Conservation (phyloP, 257 asterid genomes). For the Cordia subcordata region DNA sequence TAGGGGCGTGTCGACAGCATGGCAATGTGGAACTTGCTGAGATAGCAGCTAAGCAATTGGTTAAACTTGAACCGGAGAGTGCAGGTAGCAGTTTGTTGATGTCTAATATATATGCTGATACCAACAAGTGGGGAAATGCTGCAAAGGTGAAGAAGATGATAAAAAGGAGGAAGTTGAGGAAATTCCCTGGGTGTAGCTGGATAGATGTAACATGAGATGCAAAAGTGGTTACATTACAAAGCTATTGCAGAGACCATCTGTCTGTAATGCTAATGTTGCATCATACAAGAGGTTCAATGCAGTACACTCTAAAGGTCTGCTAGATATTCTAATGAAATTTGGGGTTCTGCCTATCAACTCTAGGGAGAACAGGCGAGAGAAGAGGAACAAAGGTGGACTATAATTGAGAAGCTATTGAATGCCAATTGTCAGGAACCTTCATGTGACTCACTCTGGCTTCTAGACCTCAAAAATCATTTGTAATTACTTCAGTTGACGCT, state of each 20-base stretch:
- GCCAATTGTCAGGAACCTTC: too few relatives aligned
- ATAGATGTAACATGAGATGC: conserved; percentile 32
- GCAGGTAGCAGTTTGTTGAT: conserved; percentile 44
- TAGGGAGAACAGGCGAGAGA: too few relatives aligned
- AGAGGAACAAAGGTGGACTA: too few relatives aligned
- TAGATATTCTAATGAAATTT: too few relatives aligned
- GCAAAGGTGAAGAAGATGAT: conserved; percentile 39
- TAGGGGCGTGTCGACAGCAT: conserved; percentile 68
- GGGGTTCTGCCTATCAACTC: too few relatives aligned
- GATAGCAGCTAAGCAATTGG: conserved; percentile 47
- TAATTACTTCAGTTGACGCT: too few relatives aligned
- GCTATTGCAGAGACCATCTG: too few relatives aligned
- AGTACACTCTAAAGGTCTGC: too few relatives aligned
- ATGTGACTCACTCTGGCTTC: too few relatives aligned
- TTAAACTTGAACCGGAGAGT: conserved; percentile 59
- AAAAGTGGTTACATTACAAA: background rate
- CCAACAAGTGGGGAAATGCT: conserved; percentile 47
- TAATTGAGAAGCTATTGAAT: too few relatives aligned
- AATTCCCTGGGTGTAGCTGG: conserved; percentile 57
- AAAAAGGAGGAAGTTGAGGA: conserved; percentile 49
- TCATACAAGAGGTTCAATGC: background rate
- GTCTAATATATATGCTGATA: conserved; percentile 44
- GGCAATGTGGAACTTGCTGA: conserved; percentile 48
- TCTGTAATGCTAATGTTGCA: too few relatives aligned
- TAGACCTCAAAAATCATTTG: too few relatives aligned